Base-by-base conservation (phyloP, 371 early-diverging fungal species). In the Saksenaea vasiformis region DNA sequence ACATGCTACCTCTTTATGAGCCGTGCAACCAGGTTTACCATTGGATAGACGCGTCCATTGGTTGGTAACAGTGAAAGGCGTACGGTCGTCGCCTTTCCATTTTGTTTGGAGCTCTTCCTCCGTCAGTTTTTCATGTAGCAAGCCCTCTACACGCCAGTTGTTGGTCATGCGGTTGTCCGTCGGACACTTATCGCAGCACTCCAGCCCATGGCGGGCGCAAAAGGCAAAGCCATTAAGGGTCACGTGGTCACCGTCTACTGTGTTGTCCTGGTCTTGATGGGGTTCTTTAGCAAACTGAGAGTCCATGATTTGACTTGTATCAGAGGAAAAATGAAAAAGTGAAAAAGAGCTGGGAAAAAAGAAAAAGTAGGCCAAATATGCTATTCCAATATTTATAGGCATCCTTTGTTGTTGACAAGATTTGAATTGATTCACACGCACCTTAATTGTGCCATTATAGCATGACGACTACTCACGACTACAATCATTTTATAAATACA, bases 11-110 rank as follows among this genome's bases (percentile, higher is more conserved):
- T 70, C 66, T 59, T 78, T 81, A 56, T 81, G 81, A 5, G 65
- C 69, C 11, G 65, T 68, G 36, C 81, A 81, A 11, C 73, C 81
- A 37, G 81, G 81, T 55, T 81, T 81, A 34, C 77, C 81, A n/a
- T 66, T 66, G 17, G 67, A 60, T 15, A 78, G 61, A 36, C 75
- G 69, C 28, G 58, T 34, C 55, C 60, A 27, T 60, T 34, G 43
- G 27, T 44, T 17, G 14, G 44, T 37, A 14, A 55, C 71, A 9
- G 47, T 36, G 41, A 81, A 74, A 13, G 81, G 81, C 14, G 68
- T 65, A 58, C 81, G 76, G 5, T 81, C 81, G 65, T 81, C 81
- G 5, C 81, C 81, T 54, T 72, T 74, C 81, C 81, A 81, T 54
- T 81, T 81, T 24, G 69, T 62, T 26, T 26, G 19, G 28, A 71